These are phyloP conservation scores for Rhexocercosporidium sp. DNA, from an alignment of 2,329 filamentous ascomycete species.

Conservation along the genomic window DNA sequence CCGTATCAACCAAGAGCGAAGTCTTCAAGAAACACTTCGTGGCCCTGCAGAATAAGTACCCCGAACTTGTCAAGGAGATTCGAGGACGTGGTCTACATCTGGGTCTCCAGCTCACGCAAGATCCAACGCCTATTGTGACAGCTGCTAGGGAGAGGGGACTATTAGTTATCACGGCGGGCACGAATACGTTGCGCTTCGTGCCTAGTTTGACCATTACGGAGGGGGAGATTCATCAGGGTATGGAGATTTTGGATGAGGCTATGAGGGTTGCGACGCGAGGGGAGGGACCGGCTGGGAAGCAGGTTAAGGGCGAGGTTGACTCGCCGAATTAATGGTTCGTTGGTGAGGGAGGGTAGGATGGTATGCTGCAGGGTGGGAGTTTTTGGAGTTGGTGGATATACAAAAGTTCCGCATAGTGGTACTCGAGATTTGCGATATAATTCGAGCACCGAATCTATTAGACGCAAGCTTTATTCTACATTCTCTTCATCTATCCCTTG, in stretches of 20 bases:
- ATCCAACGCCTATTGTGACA: constrained; percentile 76
- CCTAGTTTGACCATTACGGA: constrained; percentile 83
- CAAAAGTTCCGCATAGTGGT: not conserved
- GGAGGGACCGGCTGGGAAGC: constrained; percentile 27
- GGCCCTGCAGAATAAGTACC: constrained; percentile 63
- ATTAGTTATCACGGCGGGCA: constrained; percentile 89
- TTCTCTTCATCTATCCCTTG: not conserved
- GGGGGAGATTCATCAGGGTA: constrained; percentile 77
- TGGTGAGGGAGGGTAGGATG: not conserved
- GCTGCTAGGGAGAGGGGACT: constrained; percentile 87
- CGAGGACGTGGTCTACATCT: constrained; percentile 85
- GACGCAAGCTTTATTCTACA: not conserved
- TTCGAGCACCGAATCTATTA: not conserved
- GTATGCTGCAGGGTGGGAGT: not conserved
- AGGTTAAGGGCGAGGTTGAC: constrained; percentile 36
- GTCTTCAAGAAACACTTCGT: constrained; percentile 64
- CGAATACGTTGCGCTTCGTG: constrained; percentile 90
- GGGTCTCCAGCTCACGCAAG: constrained; percentile 79
- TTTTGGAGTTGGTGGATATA: constrained; percentile 9
- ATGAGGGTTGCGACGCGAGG: constrained; percentile 45
- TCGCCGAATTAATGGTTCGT: constrained; percentile 33
- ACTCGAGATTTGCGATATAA: not conserved
- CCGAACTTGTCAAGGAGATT: constrained; percentile 76
- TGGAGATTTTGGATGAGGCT: constrained; percentile 75
- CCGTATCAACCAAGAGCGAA: constrained; percentile 70